phyloP scores from a whole-genome alignment of 1,139 yeast genomes.

The Pichia sp. region DNA sequence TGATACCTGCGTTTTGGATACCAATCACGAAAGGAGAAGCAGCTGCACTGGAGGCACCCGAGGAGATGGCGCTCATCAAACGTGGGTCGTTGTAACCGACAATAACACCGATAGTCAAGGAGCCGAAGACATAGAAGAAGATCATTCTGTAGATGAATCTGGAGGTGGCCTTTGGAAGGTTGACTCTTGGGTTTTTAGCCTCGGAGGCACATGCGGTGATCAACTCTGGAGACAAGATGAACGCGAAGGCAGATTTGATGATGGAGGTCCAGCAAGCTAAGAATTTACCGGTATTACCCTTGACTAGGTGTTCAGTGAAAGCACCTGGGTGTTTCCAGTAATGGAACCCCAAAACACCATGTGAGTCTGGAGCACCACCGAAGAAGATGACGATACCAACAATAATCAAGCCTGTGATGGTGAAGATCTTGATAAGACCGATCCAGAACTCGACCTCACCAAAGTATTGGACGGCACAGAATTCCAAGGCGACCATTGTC shows the following conservation, averaged over 20 bases:
- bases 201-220: slow-evolving; percentile 41
- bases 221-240: slow-evolving; percentile 37
- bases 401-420: slow-evolving; percentile 34
- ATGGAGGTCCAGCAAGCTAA: slow-evolving; percentile 66
- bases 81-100: slow-evolving; percentile 19
- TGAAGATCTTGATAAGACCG: slow-evolving; percentile 39
- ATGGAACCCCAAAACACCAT: slow-evolving; percentile 35
- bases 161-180: slow-evolving; percentile 42
- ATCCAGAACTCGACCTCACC: slow-evolving; percentile 53
- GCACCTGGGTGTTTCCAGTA: slow-evolving; percentile 37
- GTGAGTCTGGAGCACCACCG: slow-evolving; percentile 39
- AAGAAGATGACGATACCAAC: slow-evolving; percentile 36
- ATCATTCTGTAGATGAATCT: slow-evolving; percentile 45
- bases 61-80: slow-evolving; percentile 16
- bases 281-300: slow-evolving; percentile 61
- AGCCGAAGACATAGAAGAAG: slow-evolving; percentile 44
- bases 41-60: slow-evolving; percentile 32
- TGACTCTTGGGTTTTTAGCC: slow-evolving; percentile 41
- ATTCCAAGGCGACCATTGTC: slow-evolving; percentile 37
- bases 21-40: slow-evolving; percentile 51
- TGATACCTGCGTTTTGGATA: slow-evolving; percentile 36
- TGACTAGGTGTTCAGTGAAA: slow-evolving; percentile 36
- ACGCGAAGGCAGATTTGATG: slow-evolving; percentile 72
- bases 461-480: slow-evolving; percentile 41
- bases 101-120: slow-evolving; percentile 40